Conservation (phyloP, 2,329 filamentous ascomycete genomes). For the Simplicillium sp. region DNA sequence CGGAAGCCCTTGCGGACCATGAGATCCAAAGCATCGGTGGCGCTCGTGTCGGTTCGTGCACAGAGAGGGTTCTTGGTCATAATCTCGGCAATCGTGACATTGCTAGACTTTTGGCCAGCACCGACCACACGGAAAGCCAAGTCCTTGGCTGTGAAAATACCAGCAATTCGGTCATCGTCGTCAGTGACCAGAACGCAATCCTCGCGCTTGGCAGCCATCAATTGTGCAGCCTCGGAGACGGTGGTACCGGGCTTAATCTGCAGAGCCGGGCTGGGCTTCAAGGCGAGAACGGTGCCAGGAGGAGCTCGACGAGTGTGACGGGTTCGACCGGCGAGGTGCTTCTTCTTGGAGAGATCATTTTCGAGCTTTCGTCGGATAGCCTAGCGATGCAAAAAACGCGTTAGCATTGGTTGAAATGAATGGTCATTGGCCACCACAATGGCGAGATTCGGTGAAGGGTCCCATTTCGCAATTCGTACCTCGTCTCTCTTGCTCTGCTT, state of each 20-base stretch:
- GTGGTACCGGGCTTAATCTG: constrained; percentile 95
- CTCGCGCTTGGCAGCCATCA: constrained; percentile 98
- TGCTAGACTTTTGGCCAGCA: constrained; percentile 76
- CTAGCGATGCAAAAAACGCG: constrained; percentile 35
- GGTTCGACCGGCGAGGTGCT: constrained; percentile 66
- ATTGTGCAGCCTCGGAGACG: constrained; percentile 89
- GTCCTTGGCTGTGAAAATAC: constrained; percentile 99
- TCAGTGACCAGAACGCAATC: constrained; percentile 97
- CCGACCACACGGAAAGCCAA: constrained; percentile 95
- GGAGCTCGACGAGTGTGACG: constrained; percentile 87
- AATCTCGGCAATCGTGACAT: constrained; percentile 91
- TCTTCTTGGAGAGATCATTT: constrained; percentile 96
- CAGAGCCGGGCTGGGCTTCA: constrained; percentile 89
- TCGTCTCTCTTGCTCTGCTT: constrained; percentile 98
- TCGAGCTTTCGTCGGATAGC: constrained; percentile 96
- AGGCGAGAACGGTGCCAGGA: constrained; percentile 87
- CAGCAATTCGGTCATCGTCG: constrained; percentile 93
- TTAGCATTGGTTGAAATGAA: background rate
- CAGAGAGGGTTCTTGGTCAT: constrained; percentile 99
- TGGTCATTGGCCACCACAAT: background rate
- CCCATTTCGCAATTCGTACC: constrained; percentile 46
- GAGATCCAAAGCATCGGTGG: constrained; percentile 41
- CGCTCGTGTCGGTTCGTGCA: constrained; percentile 93
- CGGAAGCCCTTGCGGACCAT: constrained; percentile 53
- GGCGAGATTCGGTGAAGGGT: background rate